Conservation (phyloP, 768 basidiomycete genomes). For the Naganishia onofrii region DNA sequence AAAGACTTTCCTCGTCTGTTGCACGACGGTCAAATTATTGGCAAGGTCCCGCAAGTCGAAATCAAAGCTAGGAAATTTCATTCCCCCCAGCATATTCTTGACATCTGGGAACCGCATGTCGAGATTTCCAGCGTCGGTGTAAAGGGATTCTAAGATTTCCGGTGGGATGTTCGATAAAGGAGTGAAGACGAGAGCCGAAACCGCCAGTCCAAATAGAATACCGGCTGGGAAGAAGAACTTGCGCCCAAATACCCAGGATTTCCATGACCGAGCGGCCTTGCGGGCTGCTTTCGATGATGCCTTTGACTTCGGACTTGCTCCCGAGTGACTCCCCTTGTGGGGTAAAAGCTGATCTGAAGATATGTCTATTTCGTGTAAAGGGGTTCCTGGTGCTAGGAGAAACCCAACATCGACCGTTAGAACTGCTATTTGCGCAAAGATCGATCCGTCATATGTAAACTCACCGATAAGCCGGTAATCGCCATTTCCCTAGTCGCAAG, state of each 20-base stretch:
- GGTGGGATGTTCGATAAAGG: slow-evolving; percentile 23
- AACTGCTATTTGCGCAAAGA: background rate
- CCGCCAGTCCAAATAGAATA: slow-evolving; percentile 37
- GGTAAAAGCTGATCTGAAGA: slow-evolving; percentile 6
- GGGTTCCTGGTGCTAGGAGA: slow-evolving; percentile 48
- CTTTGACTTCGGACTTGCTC: background rate
- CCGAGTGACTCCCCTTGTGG: background rate
- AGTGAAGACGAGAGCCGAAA: slow-evolving; percentile 36
- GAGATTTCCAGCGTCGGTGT: background rate
- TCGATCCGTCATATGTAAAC: background rate
- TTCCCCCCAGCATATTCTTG: slow-evolving; percentile 2
- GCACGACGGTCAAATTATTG: slow-evolving; percentile 44
- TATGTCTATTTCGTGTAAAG: slow-evolving; percentile 46
- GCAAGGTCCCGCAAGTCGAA: slow-evolving; percentile 45
- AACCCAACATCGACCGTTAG: background rate
- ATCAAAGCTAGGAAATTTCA: slow-evolving; percentile 23
- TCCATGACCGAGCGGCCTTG: slow-evolving; percentile 33
- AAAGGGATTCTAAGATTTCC: slow-evolving; percentile 23
- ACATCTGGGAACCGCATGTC: slow-evolving; percentile 6
- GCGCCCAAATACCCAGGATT: slow-evolving; percentile 44
- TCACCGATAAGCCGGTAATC: slow-evolving; percentile 18
- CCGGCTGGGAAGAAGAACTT: slow-evolving; percentile 42
- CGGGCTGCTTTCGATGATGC: background rate
- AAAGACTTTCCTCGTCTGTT: slow-evolving; percentile 45
- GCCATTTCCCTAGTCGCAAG: slow-evolving; percentile 5